These are phyloP conservation scores for Hypoxylon rickii DNA, from an alignment of 495 filamentous ascomycete species.

Conservation along the genomic window DNA sequence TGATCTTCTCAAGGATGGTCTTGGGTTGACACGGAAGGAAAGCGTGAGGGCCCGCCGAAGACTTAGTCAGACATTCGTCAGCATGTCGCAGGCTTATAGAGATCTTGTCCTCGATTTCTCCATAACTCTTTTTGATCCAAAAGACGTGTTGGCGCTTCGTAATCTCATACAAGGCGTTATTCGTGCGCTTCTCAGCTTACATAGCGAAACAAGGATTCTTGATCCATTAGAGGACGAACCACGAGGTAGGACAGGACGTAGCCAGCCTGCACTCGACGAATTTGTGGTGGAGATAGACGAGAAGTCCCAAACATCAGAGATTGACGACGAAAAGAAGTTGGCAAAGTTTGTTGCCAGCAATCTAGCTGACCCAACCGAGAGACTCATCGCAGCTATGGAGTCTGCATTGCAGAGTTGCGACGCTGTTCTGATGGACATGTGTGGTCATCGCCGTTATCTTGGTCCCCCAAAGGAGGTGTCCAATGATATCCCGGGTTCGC, in stretches of 20 bases:
- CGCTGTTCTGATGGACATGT: constrained; percentile 53
- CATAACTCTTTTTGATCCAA: constrained; percentile 52
- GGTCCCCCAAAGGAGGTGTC: constrained; percentile 41
- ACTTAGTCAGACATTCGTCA: constrained; percentile 54
- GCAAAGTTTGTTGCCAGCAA: constrained; percentile 44
- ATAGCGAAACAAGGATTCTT: constrained; percentile 51
- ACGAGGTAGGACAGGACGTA: neutral
- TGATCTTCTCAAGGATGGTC: constrained; percentile 41
- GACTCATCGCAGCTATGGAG: constrained; percentile 52
- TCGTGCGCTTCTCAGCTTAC: constrained; percentile 50
- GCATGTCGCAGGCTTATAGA: constrained; percentile 58
- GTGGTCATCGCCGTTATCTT: constrained; percentile 49
- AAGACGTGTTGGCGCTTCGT: constrained; percentile 52
- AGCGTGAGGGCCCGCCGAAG: constrained; percentile 42
- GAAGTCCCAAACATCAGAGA: constrained; percentile 1
- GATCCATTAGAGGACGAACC: constrained; percentile 19
- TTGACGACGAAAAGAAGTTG: constrained; percentile 29
- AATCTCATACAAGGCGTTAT: constrained; percentile 60
- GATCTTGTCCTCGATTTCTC: constrained; percentile 60
- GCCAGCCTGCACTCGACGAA: constrained; percentile 14
- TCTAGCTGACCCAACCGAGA: constrained; percentile 51
- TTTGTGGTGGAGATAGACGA: constrained; percentile 46
- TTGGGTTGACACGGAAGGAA: constrained; percentile 49
- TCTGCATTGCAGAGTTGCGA: constrained; percentile 49
- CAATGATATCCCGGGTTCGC: constrained; percentile 38